Base-by-base conservation (phyloP, 805 yeast genomes). In the Yarrowia sp. region DNA sequence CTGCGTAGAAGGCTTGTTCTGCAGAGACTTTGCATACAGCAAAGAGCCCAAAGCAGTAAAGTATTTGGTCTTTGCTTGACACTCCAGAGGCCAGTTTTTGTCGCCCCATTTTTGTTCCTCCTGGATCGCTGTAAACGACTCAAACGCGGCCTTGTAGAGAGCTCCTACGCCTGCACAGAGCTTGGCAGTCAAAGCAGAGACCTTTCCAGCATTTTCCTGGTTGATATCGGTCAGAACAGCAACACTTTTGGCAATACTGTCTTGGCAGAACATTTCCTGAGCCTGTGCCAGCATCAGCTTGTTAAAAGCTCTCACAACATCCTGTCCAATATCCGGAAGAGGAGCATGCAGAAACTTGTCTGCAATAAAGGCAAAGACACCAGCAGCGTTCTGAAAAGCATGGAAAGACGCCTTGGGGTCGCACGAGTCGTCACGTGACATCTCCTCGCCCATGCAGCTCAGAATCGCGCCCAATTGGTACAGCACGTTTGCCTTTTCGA, bases 261-360 rank as follows among this genome's bases (percentile, higher is more conserved):
- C 73, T 2, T 43, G 50, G 11, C 43, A 33, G 73, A 93, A 92
- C 7, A 88, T 82, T 69, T 95, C 97, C 73, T 92, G 97, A 2
- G 95, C 90, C 74, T 93, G 97, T 0, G 96, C 95, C 65, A 91
- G 78, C 84, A 88, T 85, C 64, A 92, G 74, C 68, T 81, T 82
- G 14, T 81, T 74, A 60, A 93, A 79, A 39, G 90, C 86, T 45
- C 81, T 80, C 9, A 90, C 84, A 0, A 90, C 85, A 22, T 87
- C 84, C 38, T 88, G 88, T 66, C 82, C 79, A 58, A 92, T 77
- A 74, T 93, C 99, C 5, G 81, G 78, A 4, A 92, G 84, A 0
- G 98, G 97, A 0, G 97, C 93, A 75, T 92, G 95, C 53, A 92
- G 77, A 75, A 93, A 93, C 74, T 88, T 89, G 69, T 89, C 93